Evolutionary conservation across 768 basidiomycete species (phyloP).

Genomic region (Royoungia palumana): DNA sequence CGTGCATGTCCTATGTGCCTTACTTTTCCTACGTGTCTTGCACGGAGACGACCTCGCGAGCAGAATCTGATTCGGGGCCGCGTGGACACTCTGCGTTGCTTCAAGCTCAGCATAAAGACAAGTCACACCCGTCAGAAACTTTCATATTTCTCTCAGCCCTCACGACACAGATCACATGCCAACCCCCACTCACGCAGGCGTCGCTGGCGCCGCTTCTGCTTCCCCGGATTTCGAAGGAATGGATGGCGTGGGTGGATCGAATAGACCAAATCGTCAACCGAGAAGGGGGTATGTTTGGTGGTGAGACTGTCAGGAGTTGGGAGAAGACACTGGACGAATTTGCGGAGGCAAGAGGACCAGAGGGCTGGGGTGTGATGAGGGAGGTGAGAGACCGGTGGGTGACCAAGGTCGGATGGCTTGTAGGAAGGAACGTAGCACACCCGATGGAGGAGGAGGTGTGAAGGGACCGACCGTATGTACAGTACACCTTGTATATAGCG

Average conservation of each 20-base stretch:
- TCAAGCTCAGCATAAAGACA: constrained; percentile 57
- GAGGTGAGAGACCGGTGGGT: constrained; percentile 66
- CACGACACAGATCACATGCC: constrained; percentile 63
- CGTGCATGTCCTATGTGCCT: constrained; percentile 77
- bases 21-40: constrained; percentile 68
- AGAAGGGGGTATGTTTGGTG: constrained; percentile 77
- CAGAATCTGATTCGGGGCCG: constrained; percentile 25
- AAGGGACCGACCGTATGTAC: neutral
- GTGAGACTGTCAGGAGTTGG: constrained; percentile 67
- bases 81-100: constrained; percentile 43
- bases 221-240: constrained; percentile 67
- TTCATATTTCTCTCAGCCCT: constrained; percentile 68
- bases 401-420: constrained; percentile 73
- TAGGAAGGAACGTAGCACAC: constrained; percentile 41
- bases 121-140: constrained; percentile 69
- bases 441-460: constrained; percentile 31
- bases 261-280: constrained; percentile 69
- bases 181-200: constrained; percentile 63
- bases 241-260: constrained; percentile 72
- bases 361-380: constrained; percentile 41
- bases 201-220: constrained; percentile 56
- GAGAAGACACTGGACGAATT: constrained; percentile 65
- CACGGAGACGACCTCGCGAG: constrained; percentile 18
- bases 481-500: no score
- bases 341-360: constrained; percentile 47